Evolutionary conservation across 2,329 filamentous ascomycete species (phyloP), one percentile per base, ranked within the genome.

Genomic region (Erysiphe neolycopersici): DNA sequence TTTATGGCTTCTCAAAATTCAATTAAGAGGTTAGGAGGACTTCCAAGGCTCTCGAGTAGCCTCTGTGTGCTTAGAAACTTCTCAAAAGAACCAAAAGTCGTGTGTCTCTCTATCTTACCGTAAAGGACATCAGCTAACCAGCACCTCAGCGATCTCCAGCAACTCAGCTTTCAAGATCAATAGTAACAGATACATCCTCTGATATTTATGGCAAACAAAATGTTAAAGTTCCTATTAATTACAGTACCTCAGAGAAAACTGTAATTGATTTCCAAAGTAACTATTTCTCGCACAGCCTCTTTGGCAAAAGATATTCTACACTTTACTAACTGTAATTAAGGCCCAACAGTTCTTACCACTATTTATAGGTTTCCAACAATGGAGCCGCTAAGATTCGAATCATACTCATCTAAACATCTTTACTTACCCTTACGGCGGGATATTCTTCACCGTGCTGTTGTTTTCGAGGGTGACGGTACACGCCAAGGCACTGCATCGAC

Each of bases 381-480:
- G 61, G 84, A 94, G 60, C 89, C 89, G 19, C 65, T 74, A 41
- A 67, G 73, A 42, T 78, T 91, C 59, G 73, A 81, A 57, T 62
- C 72, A 54, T 95, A 85, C 66, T 76, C 79, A 36, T 65, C 74
- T 47, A 79, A 80, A 54, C 83, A 94, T 60, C 78, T 98, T 38
- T 66, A 80, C 56, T 72, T 95, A 31, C 89, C 89, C 2, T 69
- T 93, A 40, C 79, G 89, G 47, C 76, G 79, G 58, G 89, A 98
- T 60, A 74, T 98, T 50, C 75, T 98, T 44, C 87, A 98, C 64
- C 74, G 82, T 50, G 89, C 89, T 46, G 73, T 98, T 46, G 64
- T 93, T 52, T 95, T 79, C 66, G 89, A 98, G 64, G 89, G 81
- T 51, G 87, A 95, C 64, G 72, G 67, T 56, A 79, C 82, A 45